Conservation (phyloP, 2,329 filamentous ascomycete genomes). For the Penicillium sp. region DNA sequence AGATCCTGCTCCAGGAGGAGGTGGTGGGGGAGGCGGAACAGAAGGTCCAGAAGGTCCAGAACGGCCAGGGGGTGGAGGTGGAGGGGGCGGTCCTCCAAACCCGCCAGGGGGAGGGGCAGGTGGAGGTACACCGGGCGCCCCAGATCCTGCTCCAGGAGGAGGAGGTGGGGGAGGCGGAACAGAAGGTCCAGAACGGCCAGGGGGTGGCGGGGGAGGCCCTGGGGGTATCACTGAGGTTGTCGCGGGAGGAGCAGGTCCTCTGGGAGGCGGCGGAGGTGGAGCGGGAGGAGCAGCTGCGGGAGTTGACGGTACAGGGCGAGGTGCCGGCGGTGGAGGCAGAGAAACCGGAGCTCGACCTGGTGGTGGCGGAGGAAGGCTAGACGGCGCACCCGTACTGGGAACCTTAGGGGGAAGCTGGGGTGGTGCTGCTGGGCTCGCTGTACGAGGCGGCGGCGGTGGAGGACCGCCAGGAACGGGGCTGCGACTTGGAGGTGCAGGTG, state of each 20-base stretch:
- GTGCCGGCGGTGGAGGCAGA: slow-evolving; percentile 51
- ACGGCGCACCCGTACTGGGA: slow-evolving; percentile 42
- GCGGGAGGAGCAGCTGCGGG: slow-evolving; percentile 48
- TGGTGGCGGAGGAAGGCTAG: slow-evolving; percentile 64
- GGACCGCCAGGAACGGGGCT: slow-evolving; percentile 64
- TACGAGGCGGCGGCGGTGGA: slow-evolving; percentile 68
- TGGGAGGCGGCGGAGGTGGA: slow-evolving; percentile 45
- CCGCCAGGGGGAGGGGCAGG: slow-evolving; percentile 38
- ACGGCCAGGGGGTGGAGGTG: slow-evolving; percentile 54
- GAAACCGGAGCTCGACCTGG: slow-evolving; percentile 54
- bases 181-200: slow-evolving; percentile 62
- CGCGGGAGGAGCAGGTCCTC: slow-evolving; percentile 38
- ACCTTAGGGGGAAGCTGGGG: slow-evolving; percentile 59
- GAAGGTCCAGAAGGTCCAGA: slow-evolving; percentile 64
- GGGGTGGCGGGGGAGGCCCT: slow-evolving; percentile 45
- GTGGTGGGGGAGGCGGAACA: too few species aligned
- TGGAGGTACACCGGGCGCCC: slow-evolving; percentile 31
- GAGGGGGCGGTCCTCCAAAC: slow-evolving; percentile 35
- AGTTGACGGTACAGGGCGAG: slow-evolving; percentile 38
- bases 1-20: slow-evolving; percentile 36
- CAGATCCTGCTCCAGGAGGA: slow-evolving; percentile 34
- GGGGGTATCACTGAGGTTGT: slow-evolving; percentile 41
- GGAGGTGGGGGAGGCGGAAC: slow-evolving; percentile 47
- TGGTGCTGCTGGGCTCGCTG: slow-evolving; percentile 48
- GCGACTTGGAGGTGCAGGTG: slow-evolving; percentile 77